Base-by-base conservation (phyloP, 768 basidiomycete species). In the Chiua virens region DNA sequence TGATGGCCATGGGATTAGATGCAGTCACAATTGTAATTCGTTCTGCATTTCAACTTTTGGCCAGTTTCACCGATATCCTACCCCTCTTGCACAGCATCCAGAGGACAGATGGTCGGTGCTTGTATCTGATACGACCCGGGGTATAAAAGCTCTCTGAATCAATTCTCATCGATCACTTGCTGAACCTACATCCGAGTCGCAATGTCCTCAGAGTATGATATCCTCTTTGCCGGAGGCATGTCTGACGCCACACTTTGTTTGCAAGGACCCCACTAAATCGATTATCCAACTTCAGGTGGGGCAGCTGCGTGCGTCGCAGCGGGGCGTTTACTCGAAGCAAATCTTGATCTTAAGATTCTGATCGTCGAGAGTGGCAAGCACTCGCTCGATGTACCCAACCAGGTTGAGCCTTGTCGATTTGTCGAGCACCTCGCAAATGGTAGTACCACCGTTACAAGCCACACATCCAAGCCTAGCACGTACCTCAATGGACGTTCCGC, bases 331-430 rank as follows among this genome's bases (percentile, higher is more conserved):
- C 71, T 78, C 0, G 73, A 72, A 0, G 78, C 81, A 0, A 77
- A 83, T 38, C 77, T 81, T 0, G 62, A 67, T 4, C 63, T 87
- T 43, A 80, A 72, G 56, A 82, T 87, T 41, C 76, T 87, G 11
- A 61, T 86, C 38, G 61, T 87, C 23, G 86, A 87, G 67, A 74
- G 79, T 13, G 86, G 85, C 1, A 72, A 75, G 5, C 74, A 79
- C 47, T 79, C 79, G 0, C 63, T 70, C 22, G 73, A 83, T 34
- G 30, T 79, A 6, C 71, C 67, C 8, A 54, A 56, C 3, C 82
- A 86, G 60, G 65, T 71, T 8, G 83, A 84, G 42, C 84, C 85
- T 1, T 83, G 72, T 2, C 74, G 75, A 20, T 82, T 65, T 59
- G 68, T 78, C 27, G 58, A 60, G 23, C 76, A 83, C 55, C 57